Conservation (phyloP, 176 grass and related monocot genomes). For the Calamus simplicifolius region DNA sequence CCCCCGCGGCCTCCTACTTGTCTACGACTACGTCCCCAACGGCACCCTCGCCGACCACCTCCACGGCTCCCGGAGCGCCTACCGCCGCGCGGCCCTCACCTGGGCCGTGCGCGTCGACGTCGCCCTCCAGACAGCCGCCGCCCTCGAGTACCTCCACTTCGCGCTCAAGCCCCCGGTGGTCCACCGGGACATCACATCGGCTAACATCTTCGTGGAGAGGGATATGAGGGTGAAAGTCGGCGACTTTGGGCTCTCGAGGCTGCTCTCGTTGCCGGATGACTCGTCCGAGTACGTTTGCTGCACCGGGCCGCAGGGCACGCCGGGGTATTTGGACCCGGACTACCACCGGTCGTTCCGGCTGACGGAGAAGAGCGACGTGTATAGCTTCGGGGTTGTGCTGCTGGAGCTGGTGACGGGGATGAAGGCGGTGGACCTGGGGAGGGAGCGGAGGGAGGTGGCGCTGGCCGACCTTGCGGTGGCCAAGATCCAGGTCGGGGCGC, state of each 20-base stretch:
- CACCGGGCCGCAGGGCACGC: conserved; percentile 91
- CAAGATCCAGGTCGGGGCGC: conserved; percentile 84
- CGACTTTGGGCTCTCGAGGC: conserved; percentile 86
- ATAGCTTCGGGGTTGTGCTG: conserved; percentile 97
- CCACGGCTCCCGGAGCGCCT: conserved; percentile 29
- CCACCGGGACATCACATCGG: conserved; percentile 91
- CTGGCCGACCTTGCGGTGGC: conserved; percentile 77
- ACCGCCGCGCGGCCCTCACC: conserved; percentile 17
- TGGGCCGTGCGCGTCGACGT: conserved; percentile 72
- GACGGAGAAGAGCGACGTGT: conserved; percentile 95
- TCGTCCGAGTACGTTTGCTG: conserved; percentile 74
- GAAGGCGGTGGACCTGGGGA: conserved; percentile 61
- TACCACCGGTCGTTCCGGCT: conserved; percentile 90
- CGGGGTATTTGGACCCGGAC: conserved; percentile 87
- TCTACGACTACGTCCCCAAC: conserved; percentile 95
- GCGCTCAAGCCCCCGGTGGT: conserved; percentile 79
- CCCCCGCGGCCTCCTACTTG: conserved; percentile 77
- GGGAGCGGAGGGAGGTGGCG: conserved; percentile 75
- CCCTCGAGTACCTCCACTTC: conserved; percentile 94
- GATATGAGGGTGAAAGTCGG: conserved; percentile 91
- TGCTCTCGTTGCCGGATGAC: conserved; percentile 56
- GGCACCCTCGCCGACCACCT: conserved; percentile 93
- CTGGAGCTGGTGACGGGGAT: conserved; percentile 87
- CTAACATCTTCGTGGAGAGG: conserved; percentile 87
- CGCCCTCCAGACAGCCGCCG: conserved; percentile 75